Evolutionary conservation across 495 filamentous ascomycete genomes (phyloP).

Genomic region (Achaetomiella virescens): DNA sequence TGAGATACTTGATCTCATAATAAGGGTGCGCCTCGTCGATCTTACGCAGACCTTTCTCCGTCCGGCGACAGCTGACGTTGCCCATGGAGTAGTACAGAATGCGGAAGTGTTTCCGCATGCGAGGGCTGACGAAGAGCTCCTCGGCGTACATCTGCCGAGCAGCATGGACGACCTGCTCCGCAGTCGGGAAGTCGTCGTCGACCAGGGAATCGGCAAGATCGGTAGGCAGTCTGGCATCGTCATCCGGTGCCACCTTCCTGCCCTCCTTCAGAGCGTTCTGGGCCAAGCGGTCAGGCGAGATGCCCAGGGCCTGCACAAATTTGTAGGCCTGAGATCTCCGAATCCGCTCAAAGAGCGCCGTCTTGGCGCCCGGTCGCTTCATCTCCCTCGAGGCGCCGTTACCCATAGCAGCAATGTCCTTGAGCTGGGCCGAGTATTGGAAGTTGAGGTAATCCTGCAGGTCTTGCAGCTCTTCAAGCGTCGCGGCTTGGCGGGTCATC

Average conservation of each 20-base stretch:
- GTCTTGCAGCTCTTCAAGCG: conserved; percentile 92
- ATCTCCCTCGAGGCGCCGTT: conserved; percentile 34
- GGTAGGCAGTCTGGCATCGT: conserved; percentile 66
- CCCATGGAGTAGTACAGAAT: conserved; percentile 74
- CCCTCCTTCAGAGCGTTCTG: conserved; percentile 74
- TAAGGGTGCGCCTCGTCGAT: conserved; percentile 95
- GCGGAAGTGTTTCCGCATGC: conserved; percentile 83
- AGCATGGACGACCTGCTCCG: conserved; percentile 65
- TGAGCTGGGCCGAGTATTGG: conserved; percentile 76
- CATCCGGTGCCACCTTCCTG: conserved; percentile 74
- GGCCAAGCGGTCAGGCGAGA: conserved; percentile 80
- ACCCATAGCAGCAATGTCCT: conserved; percentile 64
- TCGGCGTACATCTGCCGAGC: conserved; percentile 86
- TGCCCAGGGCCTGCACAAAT: conserved; percentile 83
- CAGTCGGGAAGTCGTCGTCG: conserved; percentile 66
- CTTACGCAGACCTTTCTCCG: conserved; percentile 86
- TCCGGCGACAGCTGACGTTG: conserved; percentile 77
- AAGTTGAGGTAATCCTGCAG: conserved; percentile 96
- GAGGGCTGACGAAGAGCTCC: conserved; percentile 80
- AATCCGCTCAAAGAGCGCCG: conserved; percentile 73
- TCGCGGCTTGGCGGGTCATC: conserved; percentile 65
- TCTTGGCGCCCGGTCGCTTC: conserved; percentile 72
- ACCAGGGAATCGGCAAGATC: conserved; percentile 75
- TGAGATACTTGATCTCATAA: conserved; percentile 96
- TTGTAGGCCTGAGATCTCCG: conserved; percentile 71